Base-by-base conservation (phyloP, 352 stramenopile species). In the Pythium graminicola region DNA sequence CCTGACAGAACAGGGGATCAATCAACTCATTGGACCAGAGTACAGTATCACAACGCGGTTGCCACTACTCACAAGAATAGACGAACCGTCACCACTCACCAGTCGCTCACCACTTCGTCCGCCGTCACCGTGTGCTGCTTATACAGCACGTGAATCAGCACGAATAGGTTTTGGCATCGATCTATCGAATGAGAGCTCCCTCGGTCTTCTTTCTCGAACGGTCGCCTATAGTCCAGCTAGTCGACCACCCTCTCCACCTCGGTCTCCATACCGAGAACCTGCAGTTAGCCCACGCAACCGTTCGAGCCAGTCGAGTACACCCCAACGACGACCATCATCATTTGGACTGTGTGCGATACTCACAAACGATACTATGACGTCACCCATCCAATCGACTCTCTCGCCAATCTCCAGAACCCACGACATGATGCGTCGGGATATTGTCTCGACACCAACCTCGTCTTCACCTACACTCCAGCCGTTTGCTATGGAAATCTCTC, bases 401-500 rank as follows among this genome's bases (percentile, higher is more conserved):
- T 41, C 44, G 7, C 44, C 19, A 6, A 16, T 22, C 2, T 7
- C 31, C 13, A 45, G 43, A 24, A 35, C 36, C 3, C 42, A 28
- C 16, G 43, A 60, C 19, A 49, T 54, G 16, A 56, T 56, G 24
- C 54, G 8, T 9, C 16, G n/a, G 35, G 51, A 50, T 11, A 0
- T 7, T 13, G 36, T 4, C 6, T 42, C 45, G 26, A 33, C 39
- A 9, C 2, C 40, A 6, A 27, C 36, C 22, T 32, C 49, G 6
- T 19, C 47, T 8, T 71, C 63, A 11, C 54, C 71, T 14, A 79
- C 62, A 0, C 54, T 66, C 10, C 64, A 72, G 20, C 59, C 72
- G 5, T 81, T 82, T 39, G 75, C 72, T 5, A 81, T 85, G 62
- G 73, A 86, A 45, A 58, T 89, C 6, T 74, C 73, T 27, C 73